Evolutionary conservation across 371 early-diverging fungal species (phyloP), one percentile per base, ranked within the genome.

Genomic region (Batkoa obscura): DNA sequence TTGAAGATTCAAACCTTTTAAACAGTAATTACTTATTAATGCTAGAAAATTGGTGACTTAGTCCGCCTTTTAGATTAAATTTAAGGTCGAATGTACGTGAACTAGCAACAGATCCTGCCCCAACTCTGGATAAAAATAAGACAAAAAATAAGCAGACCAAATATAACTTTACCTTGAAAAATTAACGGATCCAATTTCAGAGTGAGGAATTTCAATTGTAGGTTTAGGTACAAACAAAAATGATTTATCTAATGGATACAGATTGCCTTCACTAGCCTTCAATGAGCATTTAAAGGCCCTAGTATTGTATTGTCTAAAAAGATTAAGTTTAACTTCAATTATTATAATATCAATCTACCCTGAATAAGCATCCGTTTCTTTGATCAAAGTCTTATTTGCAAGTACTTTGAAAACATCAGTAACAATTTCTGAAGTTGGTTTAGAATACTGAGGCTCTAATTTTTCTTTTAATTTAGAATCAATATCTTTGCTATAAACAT

Each of bases 151-250:
- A n/a, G 41, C 15, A 15, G 23, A 23, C 23, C 23, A 17, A 13
- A 23, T 41, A 17, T n/a, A 17, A 34, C 30, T 23, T 12, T 56
- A 62, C 62, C 62, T 56, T 32, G 89, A 82, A 70, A 99, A 99
- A 13, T 88, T 88, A 17, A 99, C 88, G 17, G 76, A 75, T 38
- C 78, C 70, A 46, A 99, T 92, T 34, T 94, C 93, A 35, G 71
- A 65, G 59, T 86, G 79, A 8, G 90, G 80, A 46, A 99, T 85
- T 42, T 79, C 84, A 45, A 88, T 84, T 30, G 93, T 75, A 0
- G 94, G 95, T 66, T 99, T 99, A 45, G 98, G 95, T 43, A 98
- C 78, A 63, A 98, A 96, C 45, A 98, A 53, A 60, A 99, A 78
- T 31, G 83, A 81, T 62, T 86, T 86, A 59, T 90, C 93, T 53